Evolutionary conservation across 805 yeast genomes (phyloP), one percentile per base, ranked within the genome.

Genomic region (Cyberlindnera petersonii): DNA sequence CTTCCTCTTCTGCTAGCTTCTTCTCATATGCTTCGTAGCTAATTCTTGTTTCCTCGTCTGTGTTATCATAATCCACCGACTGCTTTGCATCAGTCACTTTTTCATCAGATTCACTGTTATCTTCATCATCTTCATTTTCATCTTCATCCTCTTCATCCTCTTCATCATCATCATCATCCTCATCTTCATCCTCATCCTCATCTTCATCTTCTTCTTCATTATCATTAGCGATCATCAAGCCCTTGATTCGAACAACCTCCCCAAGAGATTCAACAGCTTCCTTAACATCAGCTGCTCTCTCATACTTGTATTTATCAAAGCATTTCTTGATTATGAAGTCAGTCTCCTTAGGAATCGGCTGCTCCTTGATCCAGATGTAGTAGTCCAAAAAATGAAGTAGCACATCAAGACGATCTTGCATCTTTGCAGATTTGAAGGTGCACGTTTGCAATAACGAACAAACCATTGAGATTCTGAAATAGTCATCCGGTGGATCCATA

Each of bases 351-450:
- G 94, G 87, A 13, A 84, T 38, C 2, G 86, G 84, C 33, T 61
- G 68, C 3, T 59, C 58, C 51, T 87, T 87, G 23, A 81, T 72
- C 56, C 69, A 73, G 5, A 75, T 58, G 53, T 85, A 87, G 56
- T 77, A 87, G 51, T 87, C 93, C 44, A 86, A 79, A 47, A 77
- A 80, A 20, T 68, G 68, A 41, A 81, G 49, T 41, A 82, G 73
- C 0, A 65, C 37, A 1, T 55, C 50, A 10, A 76, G 34, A 26
- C 66, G 62, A 4, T 50, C 42, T 11, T 22, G 31, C 8, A 46
- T 37, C 9, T 45, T 47, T 3, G 46, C 40, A 17, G 40, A 47
- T 14, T 51, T 44, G 10, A 43, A 50, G 8, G 28, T 8, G n/a
- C 47, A 43, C 9, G 56, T 58, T n/a, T 59, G 58, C 15, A 81